phyloP scores from a whole-genome alignment of 495 filamentous ascomycete species.

The Penicillium fimorum region DNA sequence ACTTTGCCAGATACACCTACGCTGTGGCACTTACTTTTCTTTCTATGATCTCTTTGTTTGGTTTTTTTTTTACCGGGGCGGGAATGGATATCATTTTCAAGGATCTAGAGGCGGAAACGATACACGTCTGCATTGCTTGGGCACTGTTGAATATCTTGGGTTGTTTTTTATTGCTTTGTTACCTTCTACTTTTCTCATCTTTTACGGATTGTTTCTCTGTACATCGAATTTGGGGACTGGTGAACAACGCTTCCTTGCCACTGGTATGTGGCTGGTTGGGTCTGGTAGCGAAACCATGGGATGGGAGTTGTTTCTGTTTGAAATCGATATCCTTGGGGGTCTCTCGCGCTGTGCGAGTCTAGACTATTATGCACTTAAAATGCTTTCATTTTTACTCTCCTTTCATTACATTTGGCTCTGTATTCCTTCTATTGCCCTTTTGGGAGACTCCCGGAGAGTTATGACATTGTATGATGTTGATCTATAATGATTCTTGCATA shows the following conservation, averaged over 20 bases:
- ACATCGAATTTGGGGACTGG: slow-evolving; percentile 43
- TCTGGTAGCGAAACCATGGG: slow-evolving; percentile 46
- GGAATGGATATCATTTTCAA: slow-evolving; percentile 44
- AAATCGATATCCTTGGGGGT: slow-evolving; percentile 40
- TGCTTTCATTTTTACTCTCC: slow-evolving; percentile 25
- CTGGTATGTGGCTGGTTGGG: slow-evolving; percentile 33
- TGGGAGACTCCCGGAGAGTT: slow-evolving; percentile 31
- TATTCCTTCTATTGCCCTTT: slow-evolving; percentile 20
- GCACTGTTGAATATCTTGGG: slow-evolving; percentile 45
- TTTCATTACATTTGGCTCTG: slow-evolving; percentile 19
- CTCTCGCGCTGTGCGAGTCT: slow-evolving; percentile 35
- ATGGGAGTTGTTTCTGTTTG: slow-evolving; percentile 44
- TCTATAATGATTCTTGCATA: slow-evolving; percentile 21
- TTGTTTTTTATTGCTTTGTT: slow-evolving; percentile 30
- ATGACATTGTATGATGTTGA: slow-evolving; percentile 33
- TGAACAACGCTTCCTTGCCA: slow-evolving; percentile 37
- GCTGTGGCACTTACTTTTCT: slow-evolving; percentile 27
- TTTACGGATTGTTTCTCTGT: slow-evolving; percentile 37
- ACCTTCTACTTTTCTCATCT: slow-evolving; percentile 23
- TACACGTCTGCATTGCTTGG: slow-evolving; percentile 54
- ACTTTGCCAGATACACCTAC: slow-evolving; percentile 34
- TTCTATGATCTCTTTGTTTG: slow-evolving; percentile 36
- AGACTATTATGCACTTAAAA: slow-evolving; percentile 40
- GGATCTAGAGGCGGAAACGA: slow-evolving; percentile 56
- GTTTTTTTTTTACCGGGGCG: slow-evolving; percentile 34